phyloP scores from a whole-genome alignment of 352 stramenopile species.

The Phytophthora syringae region DNA sequence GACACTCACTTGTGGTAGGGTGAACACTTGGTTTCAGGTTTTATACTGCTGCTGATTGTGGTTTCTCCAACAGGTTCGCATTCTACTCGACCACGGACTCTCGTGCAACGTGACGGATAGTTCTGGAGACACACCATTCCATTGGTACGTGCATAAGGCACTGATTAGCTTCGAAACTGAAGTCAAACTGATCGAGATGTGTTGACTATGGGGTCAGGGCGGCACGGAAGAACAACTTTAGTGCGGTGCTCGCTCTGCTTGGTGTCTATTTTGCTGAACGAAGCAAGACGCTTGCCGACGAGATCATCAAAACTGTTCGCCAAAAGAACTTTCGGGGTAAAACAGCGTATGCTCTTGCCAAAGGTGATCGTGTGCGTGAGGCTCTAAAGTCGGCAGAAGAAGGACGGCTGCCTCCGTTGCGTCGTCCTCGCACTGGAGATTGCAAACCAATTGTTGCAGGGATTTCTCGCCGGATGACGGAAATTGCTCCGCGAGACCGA shows the following conservation, averaged over 20 bases:
- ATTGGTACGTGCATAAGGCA: slow-evolving; percentile 50
- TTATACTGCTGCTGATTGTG: background rate
- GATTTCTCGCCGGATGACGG: slow-evolving; percentile 35
- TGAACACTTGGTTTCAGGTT: background rate
- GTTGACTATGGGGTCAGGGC: slow-evolving; percentile 40
- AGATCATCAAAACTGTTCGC: slow-evolving; percentile 42
- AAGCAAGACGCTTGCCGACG: slow-evolving; percentile 34
- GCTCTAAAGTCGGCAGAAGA: slow-evolving; percentile 60
- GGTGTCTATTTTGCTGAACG: slow-evolving; percentile 41
- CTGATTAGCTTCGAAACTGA: background rate
- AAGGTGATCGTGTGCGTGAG: slow-evolving; percentile 49
- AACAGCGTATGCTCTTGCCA: slow-evolving; percentile 47
- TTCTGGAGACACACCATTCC: slow-evolving; percentile 63
- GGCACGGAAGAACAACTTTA: slow-evolving; percentile 61
- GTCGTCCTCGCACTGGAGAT: slow-evolving; percentile 23
- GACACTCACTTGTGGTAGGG: slow-evolving; percentile 57
- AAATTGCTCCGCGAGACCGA: slow-evolving; percentile 28
- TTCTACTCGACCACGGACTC: slow-evolving; percentile 55
- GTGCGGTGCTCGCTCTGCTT: slow-evolving; percentile 59
- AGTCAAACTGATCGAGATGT: background rate
- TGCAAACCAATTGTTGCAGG: background rate
- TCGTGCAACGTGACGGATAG: slow-evolving; percentile 49
- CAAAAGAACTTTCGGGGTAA: slow-evolving; percentile 57
- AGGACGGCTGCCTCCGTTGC: slow-evolving; percentile 42
- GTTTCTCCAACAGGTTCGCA: slow-evolving; percentile 42